A percentile compares a stretch with the other conserved stretches of the same genome.
phyloP scores from a whole-genome alignment of 2,329 filamentous ascomycete genomes.

The Paraphoma chrysanthemicola region DNA sequence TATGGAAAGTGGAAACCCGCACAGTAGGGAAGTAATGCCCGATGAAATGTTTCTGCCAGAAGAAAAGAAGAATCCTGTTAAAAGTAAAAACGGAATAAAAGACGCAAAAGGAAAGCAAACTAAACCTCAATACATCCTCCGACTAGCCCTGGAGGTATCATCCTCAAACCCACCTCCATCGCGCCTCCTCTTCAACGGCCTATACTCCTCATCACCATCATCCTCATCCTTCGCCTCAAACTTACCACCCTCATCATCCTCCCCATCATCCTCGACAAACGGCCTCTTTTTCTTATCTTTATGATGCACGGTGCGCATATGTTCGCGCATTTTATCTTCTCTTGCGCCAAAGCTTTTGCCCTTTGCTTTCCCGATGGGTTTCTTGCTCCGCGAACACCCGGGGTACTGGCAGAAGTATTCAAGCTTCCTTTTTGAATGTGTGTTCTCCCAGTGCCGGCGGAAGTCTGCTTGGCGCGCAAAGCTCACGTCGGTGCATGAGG shows the following conservation, averaged over 20 bases:
- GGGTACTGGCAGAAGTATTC: constrained; percentile 32
- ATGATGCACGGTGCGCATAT: constrained; percentile 32
- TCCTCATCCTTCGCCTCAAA: neutral
- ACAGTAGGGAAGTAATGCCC: no score
- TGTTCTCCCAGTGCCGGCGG: constrained; percentile 33
- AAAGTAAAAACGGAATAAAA: no score
- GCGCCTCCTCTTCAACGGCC: no score
- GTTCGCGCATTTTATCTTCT: constrained; percentile 42
- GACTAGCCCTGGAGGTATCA: no score
- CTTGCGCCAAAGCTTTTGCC: constrained; percentile 35
- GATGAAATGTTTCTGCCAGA: no score
- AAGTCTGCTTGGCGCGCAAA: constrained; percentile 43
- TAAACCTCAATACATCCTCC: no score
- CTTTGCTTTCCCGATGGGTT: constrained; percentile 20
- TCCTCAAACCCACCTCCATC: no score
- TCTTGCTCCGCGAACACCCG: constrained; percentile 28
- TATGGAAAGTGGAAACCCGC: no score
- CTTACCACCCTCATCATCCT: neutral
- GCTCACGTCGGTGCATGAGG: constrained; percentile 19
- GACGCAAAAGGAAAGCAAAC: no score
- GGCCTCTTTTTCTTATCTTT: constrained; percentile 9
- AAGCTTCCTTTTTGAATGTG: constrained; percentile 15
- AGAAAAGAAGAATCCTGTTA: no score
- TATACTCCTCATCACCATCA: no score
- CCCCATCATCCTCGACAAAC: neutral